Base-by-base conservation (phyloP, 306 rosid genomes). In the Gynostemma pentaphyllum region DNA sequence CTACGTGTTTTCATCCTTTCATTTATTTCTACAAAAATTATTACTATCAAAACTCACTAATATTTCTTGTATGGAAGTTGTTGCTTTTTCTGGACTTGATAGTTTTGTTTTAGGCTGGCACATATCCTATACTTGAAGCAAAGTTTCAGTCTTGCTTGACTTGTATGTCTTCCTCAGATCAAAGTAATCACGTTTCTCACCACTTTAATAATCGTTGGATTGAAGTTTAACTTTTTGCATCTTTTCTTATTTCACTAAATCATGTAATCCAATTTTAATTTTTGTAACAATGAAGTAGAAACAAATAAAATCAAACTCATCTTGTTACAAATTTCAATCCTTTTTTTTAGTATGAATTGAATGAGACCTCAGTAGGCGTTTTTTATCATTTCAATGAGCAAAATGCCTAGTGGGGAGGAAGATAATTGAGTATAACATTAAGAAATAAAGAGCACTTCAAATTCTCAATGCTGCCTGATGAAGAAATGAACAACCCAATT, bases 61-160 rank as follows among this genome's bases (percentile, higher is more conserved):
- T 51, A 27, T 27, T 26, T 59, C 23, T 37, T 10, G 19, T 36
- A 39, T 60, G 47, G 29, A 60, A 60, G 32, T 22, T 59, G 45
- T 57, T 60, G 19, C 13, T 37, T 60, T 59, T 57, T 22, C 65
- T 60, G 22, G 47, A 22, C 39, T 37, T 61, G 50, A 45, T 32
- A 34, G 12, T 19, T 37, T 60, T 21, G 12, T 36, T 37, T 9
- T 19, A 12, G 4, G 65, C 48, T 60, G 10, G 5, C 18, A 19
- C 62, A 22, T 60, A 40, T 40, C 65, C 47, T 60, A 30, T 47
- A 9, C 12, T 40, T 23, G 50, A 61, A 61, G 66, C 66, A 40
- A 61, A 61, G 37, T 40, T 60, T 47, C 26, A 60, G 14, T 60
- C 18, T n/a, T 21, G 13, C 48, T 23, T 39, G 30, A 21, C 48